Evolutionary conservation across 345 rosid genomes (phyloP), one percentile per base, ranked within the genome.

Genomic region (Populus ilicifolia): DNA sequence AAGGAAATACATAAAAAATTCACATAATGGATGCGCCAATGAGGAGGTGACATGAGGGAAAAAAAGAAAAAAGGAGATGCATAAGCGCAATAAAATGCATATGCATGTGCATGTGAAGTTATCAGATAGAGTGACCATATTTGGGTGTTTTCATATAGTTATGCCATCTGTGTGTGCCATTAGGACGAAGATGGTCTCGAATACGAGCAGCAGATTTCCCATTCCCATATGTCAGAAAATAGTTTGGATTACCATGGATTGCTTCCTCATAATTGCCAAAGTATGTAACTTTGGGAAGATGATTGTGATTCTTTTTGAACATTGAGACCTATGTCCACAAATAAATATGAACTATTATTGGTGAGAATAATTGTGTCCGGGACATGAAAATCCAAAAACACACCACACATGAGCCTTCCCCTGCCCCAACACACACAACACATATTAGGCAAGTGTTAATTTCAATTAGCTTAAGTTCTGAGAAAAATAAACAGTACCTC

Each of bases 101-200:
- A 33, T 33, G 36, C 36, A 33, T 33, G 36, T 70, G 46, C 29
- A 21, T 17, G 36, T 30, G 50, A 23, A 70, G 30, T 43, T 33
- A 78, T 14, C 54, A 70, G 70, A 75, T 30, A 52, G 46, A 79
- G 44, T 64, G 73, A 79, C 79, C 78, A 35, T 90, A 94, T 98
- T 79, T 84, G 80, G 94, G 97, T 75, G 70, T 77, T 86, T 90
- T 94, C 86, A 81, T 91, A 81, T 96, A 96, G 83, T 92, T 96
- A 83, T 93, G 97, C 99, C 99, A 96, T 88, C 99, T 85, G 80
- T 93, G 99, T 75, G 99, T 97, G 77, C 99, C 99, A 84, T 96
- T 92, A 52, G 99, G 93, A 61, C 98, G 98, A 83, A 96, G 98
- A 86, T 94, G 91, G 83, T 87, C 91, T 80, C 88, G 94, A 71